These are phyloP conservation scores for Fragaria vesca DNA, from an alignment of 306 rosid species.

Conservation along the genomic window DNA sequence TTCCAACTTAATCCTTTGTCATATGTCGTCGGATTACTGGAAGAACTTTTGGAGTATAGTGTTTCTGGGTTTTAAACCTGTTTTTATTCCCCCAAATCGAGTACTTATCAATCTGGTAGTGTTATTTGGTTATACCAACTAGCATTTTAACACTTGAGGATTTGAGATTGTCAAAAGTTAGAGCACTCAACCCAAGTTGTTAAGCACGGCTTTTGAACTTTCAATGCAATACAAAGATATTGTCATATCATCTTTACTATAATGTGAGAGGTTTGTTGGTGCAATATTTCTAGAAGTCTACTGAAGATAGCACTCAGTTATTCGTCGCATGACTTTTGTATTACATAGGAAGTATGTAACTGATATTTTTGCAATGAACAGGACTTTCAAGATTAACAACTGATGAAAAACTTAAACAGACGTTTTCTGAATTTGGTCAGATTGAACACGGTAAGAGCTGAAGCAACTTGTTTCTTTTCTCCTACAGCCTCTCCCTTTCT, in stretches of 20 bases:
- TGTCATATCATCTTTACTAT: background rate
- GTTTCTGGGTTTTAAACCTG: background rate
- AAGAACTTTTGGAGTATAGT: background rate
- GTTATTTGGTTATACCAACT: background rate
- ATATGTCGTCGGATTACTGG: background rate
- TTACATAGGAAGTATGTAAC: background rate
- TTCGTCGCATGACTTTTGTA: background rate
- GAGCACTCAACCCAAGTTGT: background rate
- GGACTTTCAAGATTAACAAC: slow-evolving; percentile 87
- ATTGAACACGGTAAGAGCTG: slow-evolving; percentile 48
- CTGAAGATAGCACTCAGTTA: background rate
- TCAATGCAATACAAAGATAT: background rate
- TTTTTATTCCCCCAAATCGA: background rate
- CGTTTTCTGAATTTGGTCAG: slow-evolving; percentile 81
- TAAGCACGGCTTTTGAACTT: background rate
- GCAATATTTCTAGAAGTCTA: background rate
- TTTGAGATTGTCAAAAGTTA: background rate
- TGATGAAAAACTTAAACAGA: slow-evolving; percentile 72
- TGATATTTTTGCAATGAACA: slow-evolving; percentile 28
- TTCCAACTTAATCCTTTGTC: background rate
- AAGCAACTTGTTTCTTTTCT: background rate
- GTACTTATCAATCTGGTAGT: background rate
- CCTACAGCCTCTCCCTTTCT: background rate
- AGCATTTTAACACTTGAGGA: background rate
- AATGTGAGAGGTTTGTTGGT: background rate